Evolutionary conservation across 2,329 filamentous ascomycete genomes (phyloP).

Genomic region (Sclerotinia minor): DNA sequence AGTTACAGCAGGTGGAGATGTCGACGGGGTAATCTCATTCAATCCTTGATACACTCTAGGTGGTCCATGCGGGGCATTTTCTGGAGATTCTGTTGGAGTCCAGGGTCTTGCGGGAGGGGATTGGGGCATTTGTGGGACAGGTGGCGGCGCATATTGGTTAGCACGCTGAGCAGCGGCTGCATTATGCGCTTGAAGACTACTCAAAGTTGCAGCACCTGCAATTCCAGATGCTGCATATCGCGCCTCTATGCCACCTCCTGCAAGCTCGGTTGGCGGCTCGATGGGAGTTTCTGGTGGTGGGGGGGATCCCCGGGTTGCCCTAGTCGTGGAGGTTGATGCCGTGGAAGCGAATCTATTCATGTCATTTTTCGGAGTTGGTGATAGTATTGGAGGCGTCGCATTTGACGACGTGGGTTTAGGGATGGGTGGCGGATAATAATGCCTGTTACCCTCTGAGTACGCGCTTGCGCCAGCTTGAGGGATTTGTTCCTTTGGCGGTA

Average conservation of each 20-base stretch:
- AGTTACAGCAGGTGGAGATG: conserved; percentile 47
- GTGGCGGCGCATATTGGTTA: conserved; percentile 68
- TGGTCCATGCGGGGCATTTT: conserved; percentile 82
- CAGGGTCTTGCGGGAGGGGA: conserved; percentile 63
- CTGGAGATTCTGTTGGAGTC: conserved; percentile 92
- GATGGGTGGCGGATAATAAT: conserved; percentile 60
- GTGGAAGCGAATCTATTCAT: conserved; percentile 72
- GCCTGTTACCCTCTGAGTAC: conserved; percentile 35
- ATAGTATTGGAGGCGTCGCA: conserved; percentile 33
- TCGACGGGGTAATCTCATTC: conserved; percentile 58
- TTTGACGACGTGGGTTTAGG: conserved; percentile 32
- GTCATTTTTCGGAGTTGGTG: conserved; percentile 42
- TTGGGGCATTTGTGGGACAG: conserved; percentile 45
- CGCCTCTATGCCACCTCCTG: conserved; percentile 81
- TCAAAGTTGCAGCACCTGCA: conserved; percentile 79
- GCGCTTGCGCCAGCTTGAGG: conserved; percentile 27
- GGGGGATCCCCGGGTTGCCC: conserved; percentile 87
- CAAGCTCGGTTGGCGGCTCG: conserved; percentile 67
- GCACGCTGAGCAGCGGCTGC: conserved; percentile 78
- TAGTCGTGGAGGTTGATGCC: conserved; percentile 89
- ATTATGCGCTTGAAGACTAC: conserved; percentile 69
- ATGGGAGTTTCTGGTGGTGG: conserved; percentile 92
- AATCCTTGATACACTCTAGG: conserved; percentile 89
- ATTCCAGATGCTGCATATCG: conserved; percentile 90
- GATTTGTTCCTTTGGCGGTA: conserved; percentile 43